Base-by-base conservation (phyloP, 2,329 filamentous ascomycete genomes). In the Aspergillaceae sp. region DNA sequence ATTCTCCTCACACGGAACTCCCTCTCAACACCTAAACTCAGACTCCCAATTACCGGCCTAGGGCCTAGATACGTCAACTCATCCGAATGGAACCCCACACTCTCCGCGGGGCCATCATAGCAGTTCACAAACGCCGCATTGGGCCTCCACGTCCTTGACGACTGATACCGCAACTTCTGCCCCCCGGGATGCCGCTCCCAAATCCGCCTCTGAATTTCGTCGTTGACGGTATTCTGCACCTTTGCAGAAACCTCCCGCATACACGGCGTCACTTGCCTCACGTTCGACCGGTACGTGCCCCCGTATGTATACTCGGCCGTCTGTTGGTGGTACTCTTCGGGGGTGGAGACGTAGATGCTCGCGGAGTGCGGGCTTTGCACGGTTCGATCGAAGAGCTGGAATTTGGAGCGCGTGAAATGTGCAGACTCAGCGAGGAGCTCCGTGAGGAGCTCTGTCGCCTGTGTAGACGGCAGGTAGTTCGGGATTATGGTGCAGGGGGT, bases 51-150 rank as follows among this genome's bases (percentile, higher is more conserved):
- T 26, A 94, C 76, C 5, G 91, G 80, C 5, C 86, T 82, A 0
- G 92, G 92, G 0, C 92, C 92, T 1, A 97, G 77, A 60, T 97
- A 97, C 0, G 91, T 96, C 10, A 96, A 74, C 57, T 95, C 87
- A 62, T 98, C 92, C 33, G 86, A 83, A 66, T 98, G 92, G 68
- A 87, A 97, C 30, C 92, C 92, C 0, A 97, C 90, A 50, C 76
- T 87, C 68, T 97, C 81, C 7, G 81, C 74, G 0, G 81, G 83
- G 0, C 90, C 90, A 56, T 83, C 74, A 64, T 98, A 98, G 70
- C 88, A 94, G 64, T 98, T 98, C 10, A 94, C 90, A 59, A 96
- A 91, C 0, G 90, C 88, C 0, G 88, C 87, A 60, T 97, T 97
- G 7, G 91, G 87, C 6, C 73, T 72, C 90, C 91, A 97, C 0